Evolutionary conservation across 2,329 filamentous ascomycete genomes (phyloP), one percentile per base, ranked within the genome.

Genomic region (Achaetomium macrosporum): DNA sequence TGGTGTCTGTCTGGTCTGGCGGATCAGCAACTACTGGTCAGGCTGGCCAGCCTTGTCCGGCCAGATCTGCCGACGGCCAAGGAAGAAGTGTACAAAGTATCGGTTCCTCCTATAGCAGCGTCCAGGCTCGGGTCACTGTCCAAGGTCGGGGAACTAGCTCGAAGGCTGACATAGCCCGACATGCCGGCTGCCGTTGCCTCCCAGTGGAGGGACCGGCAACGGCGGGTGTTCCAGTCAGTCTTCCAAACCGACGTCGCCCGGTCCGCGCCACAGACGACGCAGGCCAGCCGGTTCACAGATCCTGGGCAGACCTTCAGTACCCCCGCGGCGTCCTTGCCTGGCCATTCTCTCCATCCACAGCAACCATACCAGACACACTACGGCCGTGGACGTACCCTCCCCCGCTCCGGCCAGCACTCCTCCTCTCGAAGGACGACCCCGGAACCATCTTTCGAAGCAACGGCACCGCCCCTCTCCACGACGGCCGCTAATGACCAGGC

Each of bases 171-270:
- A 20, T 42, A 19, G 31, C 40, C 39, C 47, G 19, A 11, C 30
- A 72, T 72, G 68, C 63, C 70, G 36, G 57, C 60, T 33, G 58
- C 62, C 42, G 64, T 65, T 54, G 69, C 70, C 49, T 72, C 76
- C 49, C 70, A 67, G 57, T 73, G 77, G 66, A 71, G 69, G 58
- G 66, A 70, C 49, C 75, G 74, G 55, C 76, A 71, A 60, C 73
- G 75, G 52, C 74, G 71, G 57, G 69, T 80, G 41, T 75, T 82
- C 59, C 72, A 72, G 56, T 81, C 79, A 25, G 77, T 82, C 61
- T 83, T 83, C 65, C 74, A 74, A 55, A 73, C 72, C 15, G 74
- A 79, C 54, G 61, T 73, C 59, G 73, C 73, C 15, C 76, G 75
- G 11, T 73, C 77, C 40, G 76, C 76, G 50, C 73, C 77, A 35